Evolutionary conservation across 805 yeast species (phyloP).

Genomic region (Yarrowia porcina): DNA sequence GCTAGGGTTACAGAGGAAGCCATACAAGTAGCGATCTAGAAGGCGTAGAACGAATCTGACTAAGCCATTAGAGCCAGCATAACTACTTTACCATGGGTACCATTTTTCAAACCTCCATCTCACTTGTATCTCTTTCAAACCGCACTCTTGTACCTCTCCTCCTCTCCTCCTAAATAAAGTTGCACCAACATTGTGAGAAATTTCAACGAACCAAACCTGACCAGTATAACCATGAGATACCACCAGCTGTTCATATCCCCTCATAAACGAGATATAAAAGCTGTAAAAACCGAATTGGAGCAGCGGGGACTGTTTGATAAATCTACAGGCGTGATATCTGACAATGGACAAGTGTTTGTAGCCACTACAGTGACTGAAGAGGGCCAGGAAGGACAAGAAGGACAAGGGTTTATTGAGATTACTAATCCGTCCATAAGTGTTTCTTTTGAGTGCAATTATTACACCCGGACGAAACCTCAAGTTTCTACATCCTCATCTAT

Average conservation of each 20-base stretch:
- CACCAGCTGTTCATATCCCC: conserved; percentile 17
- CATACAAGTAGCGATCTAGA: no score
- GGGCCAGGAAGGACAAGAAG: background rate
- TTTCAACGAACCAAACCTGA: no score
- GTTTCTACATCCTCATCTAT: background rate
- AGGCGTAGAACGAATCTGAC: no score
- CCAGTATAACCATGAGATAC: background rate
- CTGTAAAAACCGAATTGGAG: conserved; percentile 6
- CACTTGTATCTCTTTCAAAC: no score
- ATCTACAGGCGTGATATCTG: conserved; percentile 8
- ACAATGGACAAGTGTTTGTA: background rate
- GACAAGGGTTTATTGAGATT: background rate
- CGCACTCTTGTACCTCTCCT: no score
- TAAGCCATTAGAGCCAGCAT: no score
- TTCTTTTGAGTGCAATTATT: background rate
- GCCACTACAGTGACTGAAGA: background rate
- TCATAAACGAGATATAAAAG: background rate
- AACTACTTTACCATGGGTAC: background rate
- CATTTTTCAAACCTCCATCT: background rate
- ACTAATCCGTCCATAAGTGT: background rate
- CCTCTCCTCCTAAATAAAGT: background rate
- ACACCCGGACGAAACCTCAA: background rate
- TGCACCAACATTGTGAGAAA: background rate
- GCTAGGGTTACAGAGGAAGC: no score
- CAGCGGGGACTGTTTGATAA: background rate